Percentiles rank a stretch among this genome's conserved stretches.
Conservation (phyloP, 2,329 filamentous ascomycete species). For the Thielaviopsis musarum region DNA sequence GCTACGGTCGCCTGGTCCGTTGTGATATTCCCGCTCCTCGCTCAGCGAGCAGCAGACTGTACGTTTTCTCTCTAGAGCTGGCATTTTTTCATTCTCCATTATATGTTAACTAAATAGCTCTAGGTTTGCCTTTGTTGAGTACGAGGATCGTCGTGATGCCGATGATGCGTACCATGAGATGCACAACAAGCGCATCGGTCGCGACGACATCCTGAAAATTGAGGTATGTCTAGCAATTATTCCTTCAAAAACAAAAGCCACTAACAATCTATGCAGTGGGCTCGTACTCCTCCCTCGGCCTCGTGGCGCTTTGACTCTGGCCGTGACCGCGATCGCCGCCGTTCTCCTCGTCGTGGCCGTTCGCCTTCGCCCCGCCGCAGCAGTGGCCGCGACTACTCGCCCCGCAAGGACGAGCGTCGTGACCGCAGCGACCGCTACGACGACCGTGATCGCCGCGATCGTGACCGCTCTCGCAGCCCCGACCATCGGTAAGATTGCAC, state of each 20-base stretch:
- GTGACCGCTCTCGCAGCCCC: slow-evolving; percentile 57
- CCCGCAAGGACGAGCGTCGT: slow-evolving; percentile 73
- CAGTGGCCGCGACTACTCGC: slow-evolving; percentile 63
- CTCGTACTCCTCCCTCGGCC: slow-evolving; percentile 89
- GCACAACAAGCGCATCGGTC: slow-evolving; percentile 97
- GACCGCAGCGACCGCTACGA: slow-evolving; percentile 59
- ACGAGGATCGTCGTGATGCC: slow-evolving; percentile 93
- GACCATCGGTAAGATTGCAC: slow-evolving; percentile 34
- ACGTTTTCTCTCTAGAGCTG: slow-evolving; percentile 29
- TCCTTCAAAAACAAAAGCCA: background rate
- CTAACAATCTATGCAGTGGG: slow-evolving; percentile 50
- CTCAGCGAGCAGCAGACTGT: slow-evolving; percentile 89
- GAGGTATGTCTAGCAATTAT: slow-evolving; percentile 46
- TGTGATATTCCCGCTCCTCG: slow-evolving; percentile 96
- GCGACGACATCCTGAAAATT: slow-evolving; percentile 92
- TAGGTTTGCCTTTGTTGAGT: slow-evolving; percentile 98
- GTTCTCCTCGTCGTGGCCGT: slow-evolving; percentile 47
- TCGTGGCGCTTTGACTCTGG: slow-evolving; percentile 97
- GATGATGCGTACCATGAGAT: slow-evolving; percentile 99
- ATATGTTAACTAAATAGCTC: background rate
- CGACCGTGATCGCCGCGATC: slow-evolving; percentile 57
- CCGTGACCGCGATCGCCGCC: slow-evolving; percentile 52
- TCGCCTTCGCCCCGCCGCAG: slow-evolving; percentile 67
- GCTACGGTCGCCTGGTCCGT: slow-evolving; percentile 92
- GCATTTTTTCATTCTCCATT: background rate